Evolutionary conservation across 257 asterid species (phyloP).

Genomic region (Paraleonurus japonicus): DNA sequence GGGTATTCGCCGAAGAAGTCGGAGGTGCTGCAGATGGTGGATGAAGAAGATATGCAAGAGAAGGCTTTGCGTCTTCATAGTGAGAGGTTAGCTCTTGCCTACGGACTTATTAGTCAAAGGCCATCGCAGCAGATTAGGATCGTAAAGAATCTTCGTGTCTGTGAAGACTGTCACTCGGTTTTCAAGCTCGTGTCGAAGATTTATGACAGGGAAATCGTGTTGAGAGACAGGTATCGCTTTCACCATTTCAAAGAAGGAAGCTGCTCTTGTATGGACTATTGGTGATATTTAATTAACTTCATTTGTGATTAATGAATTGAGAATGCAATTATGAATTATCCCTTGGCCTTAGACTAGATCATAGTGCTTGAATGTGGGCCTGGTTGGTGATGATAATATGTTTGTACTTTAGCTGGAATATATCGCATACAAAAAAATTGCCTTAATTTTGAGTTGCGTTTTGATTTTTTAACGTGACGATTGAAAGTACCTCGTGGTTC

Average conservation of each 20-base stretch:
- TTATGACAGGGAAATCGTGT: conserved; percentile 59
- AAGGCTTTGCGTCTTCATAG: conserved; percentile 65
- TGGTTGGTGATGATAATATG: background rate
- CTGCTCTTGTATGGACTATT: conserved; percentile 71
- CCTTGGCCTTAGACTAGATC: too few species aligned
- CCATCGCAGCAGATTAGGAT: conserved; percentile 60
- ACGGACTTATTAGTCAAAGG: conserved; percentile 49
- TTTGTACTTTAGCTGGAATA: background rate
- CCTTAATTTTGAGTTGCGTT: too few species aligned
- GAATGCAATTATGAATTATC: background rate
- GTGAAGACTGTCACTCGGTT: conserved; percentile 66
- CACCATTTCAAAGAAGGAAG: conserved; percentile 66
- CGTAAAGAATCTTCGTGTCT: conserved; percentile 76
- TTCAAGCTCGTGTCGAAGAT: conserved; percentile 63
- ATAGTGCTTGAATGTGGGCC: too few species aligned
- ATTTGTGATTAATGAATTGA: background rate
- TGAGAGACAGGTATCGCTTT: conserved; percentile 78
- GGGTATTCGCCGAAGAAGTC: conserved; percentile 58
- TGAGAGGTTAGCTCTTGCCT: conserved; percentile 77
- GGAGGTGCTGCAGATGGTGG: conserved; percentile 61
- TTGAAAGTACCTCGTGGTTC: background rate
- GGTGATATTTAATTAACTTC: conserved; percentile 34
- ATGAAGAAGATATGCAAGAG: conserved; percentile 72
- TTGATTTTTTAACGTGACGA: too few species aligned
- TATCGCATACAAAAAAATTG: too few species aligned